phyloP scores from a whole-genome alignment of 83 land plant genomes.

The Diphasiastrum complanatum region DNA sequence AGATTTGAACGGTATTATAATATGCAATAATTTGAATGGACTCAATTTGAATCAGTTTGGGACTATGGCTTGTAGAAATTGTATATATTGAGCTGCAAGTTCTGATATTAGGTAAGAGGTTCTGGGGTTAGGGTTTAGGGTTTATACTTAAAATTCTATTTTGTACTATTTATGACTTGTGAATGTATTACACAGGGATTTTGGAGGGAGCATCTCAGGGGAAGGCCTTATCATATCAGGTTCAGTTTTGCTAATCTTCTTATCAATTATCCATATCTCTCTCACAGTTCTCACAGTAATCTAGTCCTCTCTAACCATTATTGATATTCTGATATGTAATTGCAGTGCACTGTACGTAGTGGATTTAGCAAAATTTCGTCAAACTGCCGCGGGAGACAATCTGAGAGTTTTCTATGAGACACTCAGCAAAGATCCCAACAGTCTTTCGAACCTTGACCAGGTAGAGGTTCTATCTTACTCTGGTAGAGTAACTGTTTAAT shows the following conservation, averaged over 20 bases:
- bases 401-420: constrained; percentile 87
- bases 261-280: constrained; percentile 3
- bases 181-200: constrained; percentile 54
- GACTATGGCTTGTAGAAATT: too few relatives aligned
- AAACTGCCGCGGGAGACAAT: constrained; percentile 95
- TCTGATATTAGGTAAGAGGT: background rate
- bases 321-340: background rate
- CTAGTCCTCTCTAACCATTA: constrained; percentile 3
- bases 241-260: constrained; percentile 7
- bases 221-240: constrained; percentile 96
- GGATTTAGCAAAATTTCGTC: constrained; percentile 80
- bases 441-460: constrained; percentile 97
- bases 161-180: too few relatives aligned
- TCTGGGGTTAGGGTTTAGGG: too few relatives aligned
- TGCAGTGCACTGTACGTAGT: constrained; percentile 96
- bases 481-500: background rate
- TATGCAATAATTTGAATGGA: too few relatives aligned
- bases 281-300: background rate
- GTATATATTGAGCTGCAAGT: background rate
- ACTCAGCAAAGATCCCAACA: constrained; percentile 95
- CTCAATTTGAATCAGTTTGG: too few relatives aligned
- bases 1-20: too few relatives aligned
- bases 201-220: constrained; percentile 94
- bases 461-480: constrained; percentile 21
- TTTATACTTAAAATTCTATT: too few relatives aligned